phyloP scores from a whole-genome alignment of 768 basidiomycete genomes.

The Collybia mongolica region DNA sequence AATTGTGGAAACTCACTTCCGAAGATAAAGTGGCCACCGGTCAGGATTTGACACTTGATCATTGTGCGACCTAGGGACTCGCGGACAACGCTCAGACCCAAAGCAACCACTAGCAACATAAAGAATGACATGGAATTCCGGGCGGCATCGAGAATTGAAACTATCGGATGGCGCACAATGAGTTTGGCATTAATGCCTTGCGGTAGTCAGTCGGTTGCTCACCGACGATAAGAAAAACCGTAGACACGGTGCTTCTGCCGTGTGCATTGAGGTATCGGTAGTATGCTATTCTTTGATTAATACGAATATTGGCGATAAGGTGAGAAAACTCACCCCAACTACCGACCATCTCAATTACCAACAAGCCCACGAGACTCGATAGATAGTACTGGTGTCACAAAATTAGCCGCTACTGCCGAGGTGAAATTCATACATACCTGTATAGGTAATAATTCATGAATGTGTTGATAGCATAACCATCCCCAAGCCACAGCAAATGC shows the following conservation, averaged over 20 bases:
- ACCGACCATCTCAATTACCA: slow-evolving; percentile 93
- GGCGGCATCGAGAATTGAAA: slow-evolving; percentile 93
- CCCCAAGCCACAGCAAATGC: slow-evolving; percentile 74
- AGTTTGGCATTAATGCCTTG: not conserved
- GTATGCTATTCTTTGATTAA: slow-evolving; percentile 55
- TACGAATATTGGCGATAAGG: not conserved
- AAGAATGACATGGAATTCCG: slow-evolving; percentile 95
- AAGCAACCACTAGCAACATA: slow-evolving; percentile 87
- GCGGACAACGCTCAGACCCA: slow-evolving; percentile 89
- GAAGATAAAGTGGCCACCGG: slow-evolving; percentile 87
- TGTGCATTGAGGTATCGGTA: slow-evolving; percentile 94
- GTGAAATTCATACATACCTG: slow-evolving; percentile 48
- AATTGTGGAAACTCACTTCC: slow-evolving; percentile 66
- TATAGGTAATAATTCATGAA: slow-evolving; percentile 83
- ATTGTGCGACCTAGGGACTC: slow-evolving; percentile 86
- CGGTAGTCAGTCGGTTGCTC: slow-evolving; percentile 29
- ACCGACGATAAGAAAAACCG: slow-evolving; percentile 93
- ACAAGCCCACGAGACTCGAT: slow-evolving; percentile 80
- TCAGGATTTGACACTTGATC: slow-evolving; percentile 79
- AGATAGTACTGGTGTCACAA: slow-evolving; percentile 71
- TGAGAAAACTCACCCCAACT: slow-evolving; percentile 65
- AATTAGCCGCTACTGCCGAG: not conserved
- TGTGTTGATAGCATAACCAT: slow-evolving; percentile 77
- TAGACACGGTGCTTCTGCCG: slow-evolving; percentile 69
- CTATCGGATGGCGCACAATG: slow-evolving; percentile 33